Evolutionary conservation across 805 yeast species (phyloP).

Genomic region (Candida sithepensis): DNA sequence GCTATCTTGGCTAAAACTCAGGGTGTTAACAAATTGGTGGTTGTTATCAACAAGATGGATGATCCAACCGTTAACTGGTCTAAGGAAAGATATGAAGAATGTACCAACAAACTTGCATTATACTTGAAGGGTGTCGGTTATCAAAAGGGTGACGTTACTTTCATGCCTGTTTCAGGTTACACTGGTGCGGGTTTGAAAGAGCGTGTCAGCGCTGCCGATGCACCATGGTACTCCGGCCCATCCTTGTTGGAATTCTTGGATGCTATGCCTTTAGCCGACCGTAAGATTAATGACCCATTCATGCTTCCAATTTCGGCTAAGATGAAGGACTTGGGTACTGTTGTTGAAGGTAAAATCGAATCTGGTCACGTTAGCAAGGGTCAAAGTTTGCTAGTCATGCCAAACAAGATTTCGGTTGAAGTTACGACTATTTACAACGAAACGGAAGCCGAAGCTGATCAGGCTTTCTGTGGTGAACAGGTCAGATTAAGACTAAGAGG

Average conservation of each 20-base stretch:
- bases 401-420: constrained; percentile 80
- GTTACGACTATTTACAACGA: constrained; percentile 87
- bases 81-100: constrained; percentile 92
- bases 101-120: constrained; percentile 73
- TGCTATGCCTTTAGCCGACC: constrained; percentile 70
- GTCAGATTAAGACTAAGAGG: constrained; percentile 91
- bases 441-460: constrained; percentile 88
- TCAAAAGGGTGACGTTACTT: constrained; percentile 77
- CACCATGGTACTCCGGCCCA: constrained; percentile 96
- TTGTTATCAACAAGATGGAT: constrained; percentile 97
- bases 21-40: constrained; percentile 92
- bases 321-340: constrained; percentile 95
- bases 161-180: constrained; percentile 98
- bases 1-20: constrained; percentile 96
- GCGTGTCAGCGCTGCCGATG: constrained; percentile 61
- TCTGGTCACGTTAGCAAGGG: constrained; percentile 89
- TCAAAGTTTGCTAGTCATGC: constrained; percentile 79
- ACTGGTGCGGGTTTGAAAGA: constrained; percentile 97
- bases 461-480: constrained; percentile 95
- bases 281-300: constrained; percentile 91
- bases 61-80: constrained; percentile 97
- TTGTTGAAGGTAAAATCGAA: constrained; percentile 97
- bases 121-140: constrained; percentile 91
- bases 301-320: constrained; percentile 95
- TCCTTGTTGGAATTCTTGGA: constrained; percentile 88